Percentiles rank a stretch among this genome's conserved stretches.
phyloP scores from a whole-genome alignment of 192 early-diverging fungal genomes.

The Linnemannia zychae region DNA sequence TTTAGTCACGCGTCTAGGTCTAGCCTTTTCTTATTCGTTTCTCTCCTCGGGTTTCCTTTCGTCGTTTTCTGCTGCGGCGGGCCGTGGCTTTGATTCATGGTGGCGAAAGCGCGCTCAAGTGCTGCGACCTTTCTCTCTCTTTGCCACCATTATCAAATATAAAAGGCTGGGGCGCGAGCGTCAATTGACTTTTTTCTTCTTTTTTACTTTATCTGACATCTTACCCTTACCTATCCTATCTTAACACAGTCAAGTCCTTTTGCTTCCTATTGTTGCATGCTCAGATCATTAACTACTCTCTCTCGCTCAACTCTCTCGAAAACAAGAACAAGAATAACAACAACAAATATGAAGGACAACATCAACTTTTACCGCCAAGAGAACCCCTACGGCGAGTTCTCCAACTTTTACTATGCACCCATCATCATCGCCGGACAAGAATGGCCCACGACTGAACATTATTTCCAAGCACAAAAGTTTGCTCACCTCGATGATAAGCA shows the following conservation, averaged over 20 bases:
- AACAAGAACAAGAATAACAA: background rate
- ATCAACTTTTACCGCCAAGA: slow-evolving; percentile 59
- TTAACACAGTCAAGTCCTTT: background rate
- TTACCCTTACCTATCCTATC: background rate
- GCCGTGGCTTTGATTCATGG: background rate
- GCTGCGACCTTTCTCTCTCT: background rate
- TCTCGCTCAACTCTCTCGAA: background rate
- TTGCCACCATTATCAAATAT: background rate
- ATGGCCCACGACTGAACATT: slow-evolving; percentile 62
- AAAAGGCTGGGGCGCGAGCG: background rate
- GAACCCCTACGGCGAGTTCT: slow-evolving; percentile 54
- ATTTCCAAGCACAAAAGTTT: slow-evolving; percentile 62
- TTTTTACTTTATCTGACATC: background rate
- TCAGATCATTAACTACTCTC: background rate
- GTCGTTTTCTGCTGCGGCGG: slow-evolving; percentile 3
- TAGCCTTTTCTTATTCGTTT: too few species aligned
- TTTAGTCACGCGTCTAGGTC: too few species aligned
- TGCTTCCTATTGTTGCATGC: background rate
- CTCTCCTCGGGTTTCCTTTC: too few species aligned
- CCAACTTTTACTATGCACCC: slow-evolving; percentile 57
- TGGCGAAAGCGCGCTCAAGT: background rate
- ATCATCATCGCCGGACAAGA: slow-evolving; percentile 16
- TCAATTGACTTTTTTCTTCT: slow-evolving; percentile 9
- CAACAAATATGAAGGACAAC: slow-evolving; percentile 32
- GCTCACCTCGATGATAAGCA: slow-evolving; percentile 16